Evolutionary conservation across 805 yeast species (phyloP).

Genomic region (Lipomyces orientalis): DNA sequence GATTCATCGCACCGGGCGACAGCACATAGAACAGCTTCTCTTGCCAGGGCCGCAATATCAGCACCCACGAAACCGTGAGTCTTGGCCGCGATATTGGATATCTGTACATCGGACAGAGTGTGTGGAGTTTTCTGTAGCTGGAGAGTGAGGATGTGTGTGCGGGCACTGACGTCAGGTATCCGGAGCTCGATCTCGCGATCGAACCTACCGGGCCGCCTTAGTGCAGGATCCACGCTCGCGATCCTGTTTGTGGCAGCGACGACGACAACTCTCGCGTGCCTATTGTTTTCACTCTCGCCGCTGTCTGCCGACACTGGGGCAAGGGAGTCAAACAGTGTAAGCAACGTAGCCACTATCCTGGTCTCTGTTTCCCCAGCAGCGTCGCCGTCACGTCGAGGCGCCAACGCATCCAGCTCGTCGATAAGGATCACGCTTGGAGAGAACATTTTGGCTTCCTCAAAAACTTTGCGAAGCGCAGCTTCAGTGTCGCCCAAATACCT

Average conservation of each 20-base stretch:
- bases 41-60: constrained; percentile 81
- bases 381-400: constrained; percentile 81
- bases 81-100: constrained; percentile 67
- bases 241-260: constrained; percentile 78
- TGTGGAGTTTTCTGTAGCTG: constrained; percentile 66
- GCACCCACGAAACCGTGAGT: constrained; percentile 99
- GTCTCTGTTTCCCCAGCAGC: constrained; percentile 77
- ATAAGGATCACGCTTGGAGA: constrained; percentile 89
- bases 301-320: constrained; percentile 53
- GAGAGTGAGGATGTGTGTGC: constrained; percentile 71
- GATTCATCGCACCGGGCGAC: constrained; percentile 64
- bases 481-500: constrained; percentile 96
- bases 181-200: constrained; percentile 91
- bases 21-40: constrained; percentile 87
- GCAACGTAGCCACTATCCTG: constrained; percentile 84
- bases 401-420: constrained; percentile 93
- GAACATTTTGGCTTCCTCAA: constrained; percentile 80
- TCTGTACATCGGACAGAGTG: constrained; percentile 58
- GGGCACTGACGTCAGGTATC: constrained; percentile 84
- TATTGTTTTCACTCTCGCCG: constrained; percentile 36
- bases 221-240: constrained; percentile 68
- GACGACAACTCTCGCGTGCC: constrained; percentile 66
- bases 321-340: constrained; percentile 71
- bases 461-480: constrained; percentile 75
- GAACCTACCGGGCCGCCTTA: constrained; percentile 85